Evolutionary conservation across 805 yeast species (phyloP), one percentile per base, ranked within the genome.

Genomic region (Ogataea trehalophila): DNA sequence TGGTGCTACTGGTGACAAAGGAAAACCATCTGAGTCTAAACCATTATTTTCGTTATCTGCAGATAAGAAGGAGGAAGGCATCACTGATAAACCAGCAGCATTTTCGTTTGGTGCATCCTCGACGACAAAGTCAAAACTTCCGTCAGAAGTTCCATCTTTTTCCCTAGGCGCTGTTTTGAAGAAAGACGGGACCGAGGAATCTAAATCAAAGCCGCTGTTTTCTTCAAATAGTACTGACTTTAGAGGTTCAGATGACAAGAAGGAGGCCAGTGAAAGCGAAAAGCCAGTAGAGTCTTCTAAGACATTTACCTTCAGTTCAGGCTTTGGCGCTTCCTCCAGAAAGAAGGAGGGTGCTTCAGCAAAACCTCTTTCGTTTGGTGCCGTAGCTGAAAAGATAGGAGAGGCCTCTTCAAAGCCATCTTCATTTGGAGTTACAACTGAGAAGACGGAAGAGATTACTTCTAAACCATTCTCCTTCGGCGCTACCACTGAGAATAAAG

Each of bases 361-460:
- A 9, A 41, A 33, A 16, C 44, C 50, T 29, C 44, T 47, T 38
- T 37, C 41, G 4, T 43, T 44, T 35, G 40, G 46, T 14, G 18
- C 36, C 3, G 17, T 29, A 5, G 39, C 34, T 17, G 43, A 37
- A 16, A 33, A 44, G 14, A 37, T 33, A 15, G 39, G 17, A 33
- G 40, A 34, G 16, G 41, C 46, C 17, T 42, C 44, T n/a, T 44
- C 52, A 6, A 39, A 26, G 9, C 31, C 50, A 14, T 41, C 39
- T 13, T 34, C 39, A 8, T 51, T 40, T 41, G 52, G 53, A 18
- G 15, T 48, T 9, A 26, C 53, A 4, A 38, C 42, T 15, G 43
- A 44, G 23, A 47, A 43, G 23, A 36, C 41, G 5, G 45, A 39
- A 20, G 43, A 41, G n/a, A 18, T 41, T 9, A 45, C 41, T 14